Conservation (phyloP, 192 early-diverging fungal species). For the Pilaira anomala region DNA sequence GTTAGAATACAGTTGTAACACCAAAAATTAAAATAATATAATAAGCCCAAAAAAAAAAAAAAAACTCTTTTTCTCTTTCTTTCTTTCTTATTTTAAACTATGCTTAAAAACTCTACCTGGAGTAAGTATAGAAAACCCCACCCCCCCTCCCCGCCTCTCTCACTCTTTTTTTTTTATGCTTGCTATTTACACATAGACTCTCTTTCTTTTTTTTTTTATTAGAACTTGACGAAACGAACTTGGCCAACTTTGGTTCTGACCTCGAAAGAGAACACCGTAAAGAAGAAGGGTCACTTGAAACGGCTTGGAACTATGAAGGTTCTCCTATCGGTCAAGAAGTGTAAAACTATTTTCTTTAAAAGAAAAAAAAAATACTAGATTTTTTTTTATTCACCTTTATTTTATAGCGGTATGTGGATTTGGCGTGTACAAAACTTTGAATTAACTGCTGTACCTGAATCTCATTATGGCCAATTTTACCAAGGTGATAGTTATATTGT, state of each 20-base stretch:
- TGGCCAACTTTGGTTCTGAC: slow-evolving; percentile 35
- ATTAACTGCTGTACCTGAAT: slow-evolving; percentile 59
- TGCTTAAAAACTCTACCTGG: slow-evolving; percentile 31
- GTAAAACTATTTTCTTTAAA: slow-evolving; percentile 5
- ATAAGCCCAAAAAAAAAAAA: too few species aligned
- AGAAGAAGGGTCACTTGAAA: slow-evolving; percentile 32
- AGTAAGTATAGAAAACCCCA: slow-evolving; percentile 21
- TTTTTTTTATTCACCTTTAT: too few species aligned
- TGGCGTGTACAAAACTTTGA: slow-evolving; percentile 82
- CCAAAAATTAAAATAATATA: not conserved
- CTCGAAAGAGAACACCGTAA: slow-evolving; percentile 29
- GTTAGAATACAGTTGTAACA: not conserved
- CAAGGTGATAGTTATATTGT: slow-evolving; percentile 76
- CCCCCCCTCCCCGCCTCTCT: too few species aligned
- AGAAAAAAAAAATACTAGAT: too few species aligned
- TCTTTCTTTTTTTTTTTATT: not conserved
- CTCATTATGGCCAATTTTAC: slow-evolving; percentile 66
- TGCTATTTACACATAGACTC: not conserved
- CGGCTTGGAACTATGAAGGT: slow-evolving; percentile 30
- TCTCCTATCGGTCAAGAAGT: slow-evolving; percentile 25
- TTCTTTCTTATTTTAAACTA: slow-evolving; percentile 10
- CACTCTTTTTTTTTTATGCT: not conserved
- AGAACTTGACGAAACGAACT: slow-evolving; percentile 31
- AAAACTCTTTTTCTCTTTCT: slow-evolving; percentile 13
- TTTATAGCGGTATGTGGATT: slow-evolving; percentile 61